phyloP scores from a whole-genome alignment of 768 basidiomycete genomes.

The Mycena haematopus region DNA sequence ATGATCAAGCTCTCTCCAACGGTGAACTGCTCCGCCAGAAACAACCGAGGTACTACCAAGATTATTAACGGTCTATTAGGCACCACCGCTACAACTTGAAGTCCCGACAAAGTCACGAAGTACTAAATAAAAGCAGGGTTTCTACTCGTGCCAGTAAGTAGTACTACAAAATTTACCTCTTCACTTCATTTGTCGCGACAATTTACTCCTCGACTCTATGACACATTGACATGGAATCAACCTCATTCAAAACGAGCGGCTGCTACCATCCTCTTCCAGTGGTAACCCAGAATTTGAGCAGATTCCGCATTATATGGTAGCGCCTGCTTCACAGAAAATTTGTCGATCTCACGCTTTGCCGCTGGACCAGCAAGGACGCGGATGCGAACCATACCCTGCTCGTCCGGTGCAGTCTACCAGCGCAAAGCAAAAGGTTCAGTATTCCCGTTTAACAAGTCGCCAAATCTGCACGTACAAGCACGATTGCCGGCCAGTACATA shows the following conservation, averaged over 20 bases:
- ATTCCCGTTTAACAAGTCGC: too few species aligned
- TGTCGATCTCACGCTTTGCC: conserved; percentile 14
- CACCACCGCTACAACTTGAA: too few species aligned
- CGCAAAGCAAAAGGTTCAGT: not conserved
- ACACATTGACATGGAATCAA: not conserved
- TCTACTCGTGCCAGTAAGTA: too few species aligned
- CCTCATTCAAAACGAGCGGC: not conserved
- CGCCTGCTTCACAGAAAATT: conserved; percentile 3
- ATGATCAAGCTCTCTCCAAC: not conserved
- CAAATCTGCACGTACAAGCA: conserved; percentile 15
- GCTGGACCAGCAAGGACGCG: conserved; percentile 22
- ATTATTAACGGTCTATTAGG: too few species aligned
- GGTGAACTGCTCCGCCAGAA: too few species aligned
- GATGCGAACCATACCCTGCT: conserved; percentile 7
- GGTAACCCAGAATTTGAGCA: conserved; percentile 7
- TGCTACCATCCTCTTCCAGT: conserved; percentile 12
- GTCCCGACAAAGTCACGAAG: too few species aligned
- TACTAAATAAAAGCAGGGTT: too few species aligned
- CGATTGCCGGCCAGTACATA: conserved; percentile 17
- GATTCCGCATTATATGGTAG: conserved; percentile 10
- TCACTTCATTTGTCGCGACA: too few species aligned
- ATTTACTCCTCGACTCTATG: too few species aligned
- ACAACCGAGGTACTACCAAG: too few species aligned
- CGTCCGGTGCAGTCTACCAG: conserved; percentile 23
- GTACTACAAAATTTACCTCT: too few species aligned